Conservation (phyloP, 169 alveolate genomes). For the Amoebophrya sp. region DNA sequence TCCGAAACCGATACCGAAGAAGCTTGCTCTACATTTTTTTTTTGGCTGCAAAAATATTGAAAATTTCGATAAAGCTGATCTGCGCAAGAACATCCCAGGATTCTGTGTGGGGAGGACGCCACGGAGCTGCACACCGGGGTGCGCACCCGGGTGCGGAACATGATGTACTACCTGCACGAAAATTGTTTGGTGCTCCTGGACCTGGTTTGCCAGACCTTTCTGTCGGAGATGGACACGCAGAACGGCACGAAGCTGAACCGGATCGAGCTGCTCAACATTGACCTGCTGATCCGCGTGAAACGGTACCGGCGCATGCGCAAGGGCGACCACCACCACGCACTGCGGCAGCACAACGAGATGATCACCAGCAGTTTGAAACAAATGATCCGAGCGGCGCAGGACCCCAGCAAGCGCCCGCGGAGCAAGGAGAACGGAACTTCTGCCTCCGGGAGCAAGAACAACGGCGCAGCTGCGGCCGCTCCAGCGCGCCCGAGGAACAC, state of each 20-base stretch:
- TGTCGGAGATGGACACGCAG: not conserved
- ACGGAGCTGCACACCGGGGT: not conserved
- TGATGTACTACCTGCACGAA: slow-evolving; percentile 29
- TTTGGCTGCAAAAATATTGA: no score
- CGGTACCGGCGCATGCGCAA: slow-evolving; percentile 21
- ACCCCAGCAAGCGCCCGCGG: no score
- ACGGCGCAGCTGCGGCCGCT: no score
- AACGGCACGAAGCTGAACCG: not conserved
- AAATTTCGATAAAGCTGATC: no score
- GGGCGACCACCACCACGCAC: not conserved
- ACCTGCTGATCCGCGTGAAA: slow-evolving; percentile 7
- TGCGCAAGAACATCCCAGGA: not conserved
- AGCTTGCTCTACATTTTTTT: no score
- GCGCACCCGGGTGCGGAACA: not conserved
- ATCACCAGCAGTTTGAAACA: not conserved
- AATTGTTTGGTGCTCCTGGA: slow-evolving; percentile 1
- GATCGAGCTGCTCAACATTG: slow-evolving; percentile 14
- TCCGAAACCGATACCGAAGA: no score
- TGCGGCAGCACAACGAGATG: slow-evolving; percentile 27
- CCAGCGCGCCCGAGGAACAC: no score
- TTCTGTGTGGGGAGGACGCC: not conserved
- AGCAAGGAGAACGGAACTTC: no score
- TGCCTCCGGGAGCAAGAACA: no score
- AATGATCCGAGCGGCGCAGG: no score
- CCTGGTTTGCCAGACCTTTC: not conserved